Percentiles rank a stretch among this genome's conserved stretches.
phyloP scores from a whole-genome alignment of 140 eudicot species.

The Bidens hawaiensis region DNA sequence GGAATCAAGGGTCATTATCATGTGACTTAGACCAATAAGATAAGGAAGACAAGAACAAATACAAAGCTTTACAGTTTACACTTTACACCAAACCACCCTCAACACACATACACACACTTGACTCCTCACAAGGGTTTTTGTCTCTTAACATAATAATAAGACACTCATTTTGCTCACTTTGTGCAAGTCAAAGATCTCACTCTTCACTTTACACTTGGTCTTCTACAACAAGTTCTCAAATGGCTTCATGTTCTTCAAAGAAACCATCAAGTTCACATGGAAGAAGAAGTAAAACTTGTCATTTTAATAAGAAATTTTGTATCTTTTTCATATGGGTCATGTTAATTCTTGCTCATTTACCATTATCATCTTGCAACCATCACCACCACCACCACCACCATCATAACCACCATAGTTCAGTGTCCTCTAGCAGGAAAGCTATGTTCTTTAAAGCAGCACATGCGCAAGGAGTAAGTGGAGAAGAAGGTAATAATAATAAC shows the following conservation, averaged over 20 bases:
- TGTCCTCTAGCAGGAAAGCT: slow-evolving; percentile 47
- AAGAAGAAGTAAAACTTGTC: slow-evolving; percentile 15
- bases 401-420: slow-evolving; percentile 21
- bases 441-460: slow-evolving; percentile 28
- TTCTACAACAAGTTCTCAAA: slow-evolving; percentile 13
- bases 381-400: slow-evolving; percentile 9
- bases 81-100: not conserved
- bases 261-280: slow-evolving; percentile 26
- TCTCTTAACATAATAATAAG: slow-evolving; percentile 27
- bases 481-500: slow-evolving; percentile 2
- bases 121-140: slow-evolving; percentile 19
- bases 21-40: slow-evolving; percentile 65
- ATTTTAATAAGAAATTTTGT: slow-evolving; percentile 16
- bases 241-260: slow-evolving; percentile 27
- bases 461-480: not conserved
- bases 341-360: slow-evolving; percentile 38
- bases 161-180: slow-evolving; percentile 25
- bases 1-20: slow-evolving; percentile 91
- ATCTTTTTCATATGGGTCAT: slow-evolving; percentile 40
- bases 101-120: slow-evolving; percentile 9
- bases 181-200: slow-evolving; percentile 39
- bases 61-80: slow-evolving; percentile 4
- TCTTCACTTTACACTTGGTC: slow-evolving; percentile 11
- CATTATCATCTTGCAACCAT: slow-evolving; percentile 26
- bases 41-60: slow-evolving; percentile 41